These are phyloP conservation scores for Juncus inflexus DNA, from an alignment of 176 grass and related monocot genomes.

Conservation along the genomic window DNA sequence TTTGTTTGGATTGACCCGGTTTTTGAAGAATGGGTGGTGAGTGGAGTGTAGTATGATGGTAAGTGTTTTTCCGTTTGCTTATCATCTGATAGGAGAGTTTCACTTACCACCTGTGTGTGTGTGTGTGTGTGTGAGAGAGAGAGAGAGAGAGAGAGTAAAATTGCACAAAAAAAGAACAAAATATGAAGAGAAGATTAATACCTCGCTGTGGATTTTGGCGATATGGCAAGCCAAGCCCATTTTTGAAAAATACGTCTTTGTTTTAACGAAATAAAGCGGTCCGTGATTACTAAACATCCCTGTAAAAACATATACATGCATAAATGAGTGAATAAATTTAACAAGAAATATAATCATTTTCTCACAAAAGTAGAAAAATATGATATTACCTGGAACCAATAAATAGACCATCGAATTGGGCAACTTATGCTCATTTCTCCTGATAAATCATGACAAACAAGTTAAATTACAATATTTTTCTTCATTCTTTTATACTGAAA, in stretches of 20 bases:
- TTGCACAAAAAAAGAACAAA: slow-evolving; percentile 1
- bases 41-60: not conserved
- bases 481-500: too few relatives aligned
- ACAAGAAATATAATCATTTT: not conserved
- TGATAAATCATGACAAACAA: slow-evolving; percentile 27
- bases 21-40: too few relatives aligned
- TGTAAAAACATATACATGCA: slow-evolving; percentile 34
- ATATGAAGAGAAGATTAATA: slow-evolving; percentile 33
- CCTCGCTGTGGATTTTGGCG: slow-evolving; percentile 93
- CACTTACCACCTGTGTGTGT: too few relatives aligned
- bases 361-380: too few relatives aligned
- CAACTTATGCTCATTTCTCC: slow-evolving; percentile 82
- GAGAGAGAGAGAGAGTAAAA: slow-evolving; percentile 5
- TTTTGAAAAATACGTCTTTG: slow-evolving; percentile 84
- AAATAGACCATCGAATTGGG: slow-evolving; percentile 85
- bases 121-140: too few relatives aligned
- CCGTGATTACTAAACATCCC: slow-evolving; percentile 94
- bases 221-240: slow-evolving; percentile 91
- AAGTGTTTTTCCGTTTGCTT: too few relatives aligned
- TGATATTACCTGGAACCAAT: slow-evolving; percentile 60
- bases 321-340: not conserved
- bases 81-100: too few relatives aligned
- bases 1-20: too few relatives aligned
- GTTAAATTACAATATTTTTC: slow-evolving; percentile 4
- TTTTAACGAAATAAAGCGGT: slow-evolving; percentile 87